phyloP scores from a whole-genome alignment of 1,284 basidiomycete species.

The Tilletia caries region DNA sequence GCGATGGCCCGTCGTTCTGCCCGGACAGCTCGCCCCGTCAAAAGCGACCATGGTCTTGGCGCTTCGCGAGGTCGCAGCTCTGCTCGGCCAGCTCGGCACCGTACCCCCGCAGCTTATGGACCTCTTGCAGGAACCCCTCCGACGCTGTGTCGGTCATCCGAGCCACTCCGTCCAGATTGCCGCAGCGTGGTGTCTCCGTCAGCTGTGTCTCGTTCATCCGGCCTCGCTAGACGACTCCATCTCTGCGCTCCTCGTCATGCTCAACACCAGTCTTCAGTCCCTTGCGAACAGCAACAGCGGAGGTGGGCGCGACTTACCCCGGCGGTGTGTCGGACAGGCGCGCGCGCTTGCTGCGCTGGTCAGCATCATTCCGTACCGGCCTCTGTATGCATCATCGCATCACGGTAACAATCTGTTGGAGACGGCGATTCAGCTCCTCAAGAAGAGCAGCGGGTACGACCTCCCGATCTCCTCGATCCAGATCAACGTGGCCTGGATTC shows the following conservation, averaged over 20 bases:
- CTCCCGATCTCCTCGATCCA: constrained; percentile 76
- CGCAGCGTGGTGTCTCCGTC: constrained; percentile 80
- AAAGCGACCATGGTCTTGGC: constrained; percentile 72
- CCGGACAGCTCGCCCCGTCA: constrained; percentile 71
- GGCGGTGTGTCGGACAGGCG: constrained; percentile 79
- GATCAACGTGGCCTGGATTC: constrained; percentile 90
- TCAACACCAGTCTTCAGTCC: constrained; percentile 71
- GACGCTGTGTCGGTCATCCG: constrained; percentile 80
- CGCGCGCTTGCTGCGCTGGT: constrained; percentile 84
- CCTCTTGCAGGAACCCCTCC: constrained; percentile 76
- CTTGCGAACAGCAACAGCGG: constrained; percentile 50
- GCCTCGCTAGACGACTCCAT: constrained; percentile 76
- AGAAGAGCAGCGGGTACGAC: constrained; percentile 85
- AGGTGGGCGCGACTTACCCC: constrained; percentile 65
- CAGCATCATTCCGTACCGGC: constrained; percentile 76
- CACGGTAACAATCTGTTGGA: constrained; percentile 85
- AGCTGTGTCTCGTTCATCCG: constrained; percentile 85
- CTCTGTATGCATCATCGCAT: constrained; percentile 92
- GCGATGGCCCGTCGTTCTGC: constrained; percentile 87
- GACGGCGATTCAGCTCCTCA: constrained; percentile 82
- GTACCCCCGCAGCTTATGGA: constrained; percentile 86
- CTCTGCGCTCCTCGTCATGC: constrained; percentile 68
- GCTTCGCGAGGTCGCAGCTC: constrained; percentile 76
- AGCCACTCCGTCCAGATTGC: constrained; percentile 79
- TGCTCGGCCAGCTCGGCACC: constrained; percentile 85